Base-by-base conservation (phyloP, 148 eudicot species). In the Silene uniflora region DNA sequence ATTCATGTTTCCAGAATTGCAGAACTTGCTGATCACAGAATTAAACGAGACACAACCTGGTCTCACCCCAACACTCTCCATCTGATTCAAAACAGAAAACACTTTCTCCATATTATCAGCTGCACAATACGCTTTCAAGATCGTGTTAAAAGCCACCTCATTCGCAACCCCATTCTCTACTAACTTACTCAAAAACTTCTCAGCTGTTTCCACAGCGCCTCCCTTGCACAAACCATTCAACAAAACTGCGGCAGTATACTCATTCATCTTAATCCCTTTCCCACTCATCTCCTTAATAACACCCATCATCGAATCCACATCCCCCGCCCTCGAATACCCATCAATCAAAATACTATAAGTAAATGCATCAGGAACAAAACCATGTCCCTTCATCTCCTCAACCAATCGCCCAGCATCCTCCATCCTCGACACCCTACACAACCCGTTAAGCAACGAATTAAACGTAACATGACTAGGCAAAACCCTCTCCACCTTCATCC, bases 341-440 rank as follows among this genome's bases (percentile, higher is more conserved):
- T 91, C 90, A 75, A 89, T 81, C 74, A 93, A 72, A 61, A 78
- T 83, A 75, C 94, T 91, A 49, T 83, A 93, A 29, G 94, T 93
- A 75, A 78, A 89, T 13, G 76, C 90, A 84, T 93, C 97, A 0
- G 98, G 92, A 25, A 76, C 42, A 66, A 93, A 86, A 49, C 94
- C 92, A 78, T 65, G 21, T 16, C 32, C 25, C 42, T 75, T 75
- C 97, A 93, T 93, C 72, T 93, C 98, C 79, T 85, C 88, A 73
- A 89, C 71, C 47, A 93, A 18, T 75, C 68, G 74, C 61, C 71
- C 58, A 16, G 84, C 87, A 74, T 87, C 91, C 27, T 80, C 88
- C 89, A 88, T 88, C 88, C 83, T 88, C 76, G 77, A 73, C 7
- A 76, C 82, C 83, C 75, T 83, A 81, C 91, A 89, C 71, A 91